Evolutionary conservation across 371 early-diverging fungal genomes (phyloP).

Genomic region (Sanchytrium tribonematis): DNA sequence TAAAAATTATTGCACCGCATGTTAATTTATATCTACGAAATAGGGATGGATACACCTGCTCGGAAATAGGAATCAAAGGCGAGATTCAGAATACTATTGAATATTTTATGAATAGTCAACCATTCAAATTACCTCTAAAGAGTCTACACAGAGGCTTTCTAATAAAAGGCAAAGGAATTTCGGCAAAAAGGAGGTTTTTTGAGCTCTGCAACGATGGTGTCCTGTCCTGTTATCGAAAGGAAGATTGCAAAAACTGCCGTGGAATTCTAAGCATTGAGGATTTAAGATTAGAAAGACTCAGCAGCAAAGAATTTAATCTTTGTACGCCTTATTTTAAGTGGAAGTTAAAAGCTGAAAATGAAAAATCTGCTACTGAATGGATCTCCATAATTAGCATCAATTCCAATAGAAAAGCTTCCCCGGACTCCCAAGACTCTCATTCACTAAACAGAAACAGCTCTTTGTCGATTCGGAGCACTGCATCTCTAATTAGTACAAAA

Average conservation of each 20-base stretch:
- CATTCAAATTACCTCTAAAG: neutral
- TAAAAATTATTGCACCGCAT: neutral
- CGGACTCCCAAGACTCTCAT: too few relatives aligned
- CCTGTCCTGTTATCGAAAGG: neutral
- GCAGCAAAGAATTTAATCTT: neutral
- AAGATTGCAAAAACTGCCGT: neutral
- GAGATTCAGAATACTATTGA: too few relatives aligned
- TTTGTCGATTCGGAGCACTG: too few relatives aligned
- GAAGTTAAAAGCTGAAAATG: neutral
- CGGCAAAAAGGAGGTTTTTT: neutral
- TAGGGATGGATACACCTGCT: too few relatives aligned
- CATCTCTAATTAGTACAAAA: neutral
- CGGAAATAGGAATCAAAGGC: too few relatives aligned
- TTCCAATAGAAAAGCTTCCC: neutral
- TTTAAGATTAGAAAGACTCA: neutral
- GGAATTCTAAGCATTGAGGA: neutral
- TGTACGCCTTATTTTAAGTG: neutral
- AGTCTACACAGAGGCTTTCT: neutral
- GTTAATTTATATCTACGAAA: neutral
- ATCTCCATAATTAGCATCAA: neutral
- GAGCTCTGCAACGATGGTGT: neutral
- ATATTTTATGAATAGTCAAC: neutral
- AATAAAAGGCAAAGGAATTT: neutral
- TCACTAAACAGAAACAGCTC: too few relatives aligned
- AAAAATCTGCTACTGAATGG: neutral